phyloP scores from a whole-genome alignment of 768 basidiomycete species.

The Kwoniella heveanensis region DNA sequence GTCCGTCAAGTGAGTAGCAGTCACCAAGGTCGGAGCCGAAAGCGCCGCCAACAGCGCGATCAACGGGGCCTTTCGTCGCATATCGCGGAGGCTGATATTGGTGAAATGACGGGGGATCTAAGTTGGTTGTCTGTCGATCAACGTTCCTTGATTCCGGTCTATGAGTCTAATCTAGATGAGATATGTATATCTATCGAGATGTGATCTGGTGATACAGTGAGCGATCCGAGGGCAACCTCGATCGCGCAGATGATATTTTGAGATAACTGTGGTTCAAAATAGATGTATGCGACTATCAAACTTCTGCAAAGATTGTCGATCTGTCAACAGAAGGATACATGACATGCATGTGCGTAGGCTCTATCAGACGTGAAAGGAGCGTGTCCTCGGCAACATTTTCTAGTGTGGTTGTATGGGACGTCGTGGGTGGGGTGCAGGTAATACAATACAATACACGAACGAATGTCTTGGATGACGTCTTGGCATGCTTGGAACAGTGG shows the following conservation, averaged over 20 bases:
- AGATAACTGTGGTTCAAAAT: too few relatives aligned
- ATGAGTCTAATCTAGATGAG: too few relatives aligned
- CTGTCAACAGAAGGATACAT: constrained; percentile 1
- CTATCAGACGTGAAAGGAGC: constrained; percentile 1
- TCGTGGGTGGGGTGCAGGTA: neutral
- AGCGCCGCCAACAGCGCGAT: constrained; percentile 64
- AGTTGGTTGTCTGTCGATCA: too few relatives aligned
- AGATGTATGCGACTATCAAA: neutral
- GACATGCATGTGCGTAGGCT: too few relatives aligned
- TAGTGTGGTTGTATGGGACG: neutral
- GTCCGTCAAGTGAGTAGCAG: constrained; percentile 39
- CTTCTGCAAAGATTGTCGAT: neutral
- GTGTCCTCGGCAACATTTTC: neutral
- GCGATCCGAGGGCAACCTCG: too few relatives aligned
- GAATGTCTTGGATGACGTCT: constrained; percentile 17
- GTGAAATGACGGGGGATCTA: too few relatives aligned
- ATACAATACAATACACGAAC: too few relatives aligned
- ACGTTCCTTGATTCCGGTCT: too few relatives aligned
- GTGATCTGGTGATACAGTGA: too few relatives aligned
- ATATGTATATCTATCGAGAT: too few relatives aligned
- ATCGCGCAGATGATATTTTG: too few relatives aligned
- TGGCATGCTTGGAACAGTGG: constrained; percentile 2
- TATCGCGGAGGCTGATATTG: constrained; percentile 37
- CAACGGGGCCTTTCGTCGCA: constrained; percentile 55
- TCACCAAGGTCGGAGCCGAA: constrained; percentile 56